Base-by-base conservation (phyloP, 345 rosid genomes). In the Heritiera fomes region DNA sequence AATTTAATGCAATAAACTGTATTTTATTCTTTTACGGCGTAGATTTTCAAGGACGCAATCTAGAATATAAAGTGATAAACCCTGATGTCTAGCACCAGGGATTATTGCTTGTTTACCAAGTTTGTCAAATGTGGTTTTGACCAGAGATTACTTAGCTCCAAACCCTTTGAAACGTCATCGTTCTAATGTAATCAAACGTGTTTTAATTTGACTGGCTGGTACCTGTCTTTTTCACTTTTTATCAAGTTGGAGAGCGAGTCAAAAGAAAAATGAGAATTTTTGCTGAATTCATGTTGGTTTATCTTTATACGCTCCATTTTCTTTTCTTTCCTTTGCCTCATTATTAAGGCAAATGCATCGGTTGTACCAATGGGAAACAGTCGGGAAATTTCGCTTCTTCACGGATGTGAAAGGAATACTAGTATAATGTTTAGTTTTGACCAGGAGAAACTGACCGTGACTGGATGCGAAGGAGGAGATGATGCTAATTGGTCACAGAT, bases 81-180 rank as follows among this genome's bases (percentile, higher is more conserved):
- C 32, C 2, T 8, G 56, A 12, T 3, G 17, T 13, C 1, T 50
- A 12, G 0, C 17, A 50, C 1, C 62, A 59, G n/a, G n/a, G 20
- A 32, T 63, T 34, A 18, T 72, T n/a, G 68, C 73, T 75, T 78
- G 80, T 10, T 12, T 15, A 45, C 46, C 78, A 75, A 56, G 78
- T 66, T 71, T 12, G 45, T 3, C 18, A 49, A n/a, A 30, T 17
- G 11, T 14, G 46, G n/a, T 8, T 71, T 52, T 52, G 76, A 72
- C 72, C 52, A 18, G 71, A 30, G 1, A 62, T 66, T 66, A 1
- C 71, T 66, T 8, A 38, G 8, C 41, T 13, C 67, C 41, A 28
- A 60, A 60, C 4, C 38, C 65, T 60, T 28, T 61, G 17, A 61
- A 28, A 7, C 7, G 3, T 30, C 17, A 6, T 63, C 11, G n/a